Evolutionary conservation across 169 alveolate genomes (phyloP).

Genomic region (Babesia sp.): DNA sequence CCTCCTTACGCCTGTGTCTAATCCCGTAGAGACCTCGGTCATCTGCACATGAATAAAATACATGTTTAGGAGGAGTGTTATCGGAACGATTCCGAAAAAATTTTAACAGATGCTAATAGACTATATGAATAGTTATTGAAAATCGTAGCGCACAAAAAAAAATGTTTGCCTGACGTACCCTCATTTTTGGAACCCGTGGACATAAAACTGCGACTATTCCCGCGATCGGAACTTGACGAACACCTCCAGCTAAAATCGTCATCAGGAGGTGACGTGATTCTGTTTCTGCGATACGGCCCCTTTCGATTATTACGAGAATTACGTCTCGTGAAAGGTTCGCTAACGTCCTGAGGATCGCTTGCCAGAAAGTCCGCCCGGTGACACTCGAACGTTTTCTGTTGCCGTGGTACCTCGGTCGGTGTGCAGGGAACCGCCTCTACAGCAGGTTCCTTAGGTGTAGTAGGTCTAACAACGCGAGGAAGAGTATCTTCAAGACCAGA

Average conservation of each 20-base stretch:
- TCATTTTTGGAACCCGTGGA: constrained; percentile 20
- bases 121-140: no score
- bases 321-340: constrained; percentile 9
- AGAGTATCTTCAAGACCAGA: constrained; percentile 13
- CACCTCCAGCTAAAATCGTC: constrained; percentile 30
- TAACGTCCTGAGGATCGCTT: background rate
- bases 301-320: background rate
- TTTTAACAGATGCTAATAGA: no score
- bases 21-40: constrained; percentile 6
- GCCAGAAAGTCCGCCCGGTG: constrained; percentile 18
- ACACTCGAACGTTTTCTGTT: background rate
- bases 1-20: constrained; percentile 20
- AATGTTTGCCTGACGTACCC: no score
- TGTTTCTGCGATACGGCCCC: constrained; percentile 1
- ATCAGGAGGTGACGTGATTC: background rate
- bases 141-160: no score
- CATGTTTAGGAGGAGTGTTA: no score
- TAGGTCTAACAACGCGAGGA: background rate
- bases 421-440: background rate
- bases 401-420: background rate
- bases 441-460: background rate
- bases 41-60: background rate
- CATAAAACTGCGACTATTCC: background rate
- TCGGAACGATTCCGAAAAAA: no score
- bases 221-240: background rate